phyloP scores from a whole-genome alignment of 495 filamentous ascomycete genomes.

The Lasiosphaeriaceae sp. region DNA sequence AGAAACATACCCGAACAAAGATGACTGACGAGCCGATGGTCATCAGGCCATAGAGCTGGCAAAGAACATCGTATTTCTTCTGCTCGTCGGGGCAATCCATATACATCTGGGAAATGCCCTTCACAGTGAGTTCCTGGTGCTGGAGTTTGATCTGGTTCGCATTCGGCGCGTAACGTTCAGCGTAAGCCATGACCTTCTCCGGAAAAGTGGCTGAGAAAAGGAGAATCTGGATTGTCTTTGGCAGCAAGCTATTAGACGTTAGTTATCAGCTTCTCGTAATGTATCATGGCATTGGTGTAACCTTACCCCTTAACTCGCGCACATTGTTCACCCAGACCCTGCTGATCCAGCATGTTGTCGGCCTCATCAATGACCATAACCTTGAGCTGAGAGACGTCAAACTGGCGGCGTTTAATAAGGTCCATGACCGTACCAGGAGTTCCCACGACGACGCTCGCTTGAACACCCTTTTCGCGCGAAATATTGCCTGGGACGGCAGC shows the following conservation, averaged over 20 bases:
- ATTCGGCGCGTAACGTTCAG: conserved; percentile 70
- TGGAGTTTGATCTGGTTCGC: conserved; percentile 85
- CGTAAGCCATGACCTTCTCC: conserved; percentile 73
- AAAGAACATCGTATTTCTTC: conserved; percentile 81
- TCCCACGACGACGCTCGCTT: conserved; percentile 77
- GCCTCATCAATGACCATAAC: conserved; percentile 89
- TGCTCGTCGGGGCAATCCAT: conserved; percentile 80
- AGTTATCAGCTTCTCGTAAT: conserved; percentile 10
- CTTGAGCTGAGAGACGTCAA: conserved; percentile 62
- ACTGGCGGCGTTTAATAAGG: conserved; percentile 65
- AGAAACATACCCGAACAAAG: conserved; percentile 73
- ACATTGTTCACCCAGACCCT: conserved; percentile 93
- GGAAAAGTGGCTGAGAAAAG: conserved; percentile 98
- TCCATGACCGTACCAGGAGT: conserved; percentile 93
- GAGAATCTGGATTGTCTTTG: conserved; percentile 70
- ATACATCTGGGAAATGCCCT: conserved; percentile 95
- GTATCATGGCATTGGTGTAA: background rate
- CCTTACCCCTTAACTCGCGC: conserved; percentile 77
- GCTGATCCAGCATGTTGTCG: conserved; percentile 92
- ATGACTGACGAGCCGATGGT: conserved; percentile 97
- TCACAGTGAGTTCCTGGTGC: conserved; percentile 88
- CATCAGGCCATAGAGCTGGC: conserved; percentile 90
- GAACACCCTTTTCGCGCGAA: conserved; percentile 55
- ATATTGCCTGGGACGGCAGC: conserved; percentile 78
- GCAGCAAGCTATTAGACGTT: conserved; percentile 55